Base-by-base conservation (phyloP, 2,329 filamentous ascomycete genomes). In the Tolypocladium guangdongense region DNA sequence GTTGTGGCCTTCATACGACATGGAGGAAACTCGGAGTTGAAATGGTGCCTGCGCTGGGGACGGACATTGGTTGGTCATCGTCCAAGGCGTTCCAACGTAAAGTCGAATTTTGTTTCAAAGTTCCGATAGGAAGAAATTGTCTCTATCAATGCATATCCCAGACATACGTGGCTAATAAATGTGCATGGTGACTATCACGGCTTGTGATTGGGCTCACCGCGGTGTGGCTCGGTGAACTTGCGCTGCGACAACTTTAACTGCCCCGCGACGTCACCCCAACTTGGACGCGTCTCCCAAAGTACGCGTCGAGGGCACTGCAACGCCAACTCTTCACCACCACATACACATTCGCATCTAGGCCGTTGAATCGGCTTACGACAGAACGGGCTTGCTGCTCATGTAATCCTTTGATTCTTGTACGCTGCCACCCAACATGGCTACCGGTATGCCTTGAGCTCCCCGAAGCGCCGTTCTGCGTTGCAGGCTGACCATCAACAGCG, bases 351-450 rank as follows among this genome's bases (percentile, higher is more conserved):
- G 12, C 49, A 8, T 5, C 16, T 27, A 32, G 18, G 18, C 18
- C 27, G 18, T 20, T 20, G 27, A 7, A 20, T 6, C 16, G 10
- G 27, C 18, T 7, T 20, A 16, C 24, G 18, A 14, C 8, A 27
- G 2, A 7, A 10, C 37, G 36, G 10, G 7, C 2, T 22, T 20
- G n/a, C n/a, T n/a, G n/a, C n/a, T n/a, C n/a, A n/a, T n/a, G n/a
- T n/a, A n/a, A n/a, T 36, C 1, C 10, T 7, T 18, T 4, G 24
- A 27, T 7, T n/a, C 4, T 12, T 20, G 30, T 16, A 18, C 33
- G 20, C 30, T 7, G 16, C 39, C 49, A 7, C 32, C 46, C 54
- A 59, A 33, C 55, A 72, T 72, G 70, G 68, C 68, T 39, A 68
- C 66, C 59, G 66, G 70, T 62, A 62, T 63, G 64, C 36, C 46